Evolutionary conservation across 129 eudicot species (phyloP).

Genomic region (Artemisia tridentata): DNA sequence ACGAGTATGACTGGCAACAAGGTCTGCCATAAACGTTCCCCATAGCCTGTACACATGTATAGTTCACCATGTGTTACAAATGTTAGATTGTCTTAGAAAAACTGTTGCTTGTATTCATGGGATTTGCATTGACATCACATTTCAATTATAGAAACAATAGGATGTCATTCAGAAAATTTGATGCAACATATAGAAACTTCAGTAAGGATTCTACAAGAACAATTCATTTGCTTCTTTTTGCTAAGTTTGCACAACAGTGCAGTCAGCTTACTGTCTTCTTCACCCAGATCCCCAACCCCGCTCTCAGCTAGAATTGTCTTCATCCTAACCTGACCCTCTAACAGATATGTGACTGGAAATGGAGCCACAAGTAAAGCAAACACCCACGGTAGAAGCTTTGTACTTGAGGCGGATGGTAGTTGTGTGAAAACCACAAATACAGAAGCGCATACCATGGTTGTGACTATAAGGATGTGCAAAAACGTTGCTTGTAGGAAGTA

Average conservation of each 20-base stretch:
- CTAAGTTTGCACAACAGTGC: constrained; percentile 13
- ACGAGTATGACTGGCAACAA: constrained; percentile 31
- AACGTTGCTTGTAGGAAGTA: no score
- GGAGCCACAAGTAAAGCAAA: no score
- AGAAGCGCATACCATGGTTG: constrained; percentile 82
- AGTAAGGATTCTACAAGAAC: neutral
- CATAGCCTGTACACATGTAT: constrained; percentile 58
- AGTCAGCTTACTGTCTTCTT: no score
- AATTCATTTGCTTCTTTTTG: neutral
- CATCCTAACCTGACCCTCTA: no score
- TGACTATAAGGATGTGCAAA: constrained; percentile 68
- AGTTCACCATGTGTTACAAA: constrained; percentile 8
- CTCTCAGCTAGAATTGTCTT: no score
- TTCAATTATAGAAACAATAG: neutral
- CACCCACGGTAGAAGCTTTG: constrained; percentile 84
- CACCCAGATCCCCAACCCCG: no score
- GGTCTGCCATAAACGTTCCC: no score
- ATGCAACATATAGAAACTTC: neutral
- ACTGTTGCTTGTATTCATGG: neutral
- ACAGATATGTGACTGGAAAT: no score
- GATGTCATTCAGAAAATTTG: neutral
- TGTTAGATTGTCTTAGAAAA: neutral
- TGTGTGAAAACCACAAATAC: constrained; percentile 90
- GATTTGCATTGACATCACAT: neutral
- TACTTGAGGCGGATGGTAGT: constrained; percentile 91